Evolutionary conservation across 2,329 filamentous ascomycete species (phyloP).

Genomic region (Zelopaecilomyces penicillatus): DNA sequence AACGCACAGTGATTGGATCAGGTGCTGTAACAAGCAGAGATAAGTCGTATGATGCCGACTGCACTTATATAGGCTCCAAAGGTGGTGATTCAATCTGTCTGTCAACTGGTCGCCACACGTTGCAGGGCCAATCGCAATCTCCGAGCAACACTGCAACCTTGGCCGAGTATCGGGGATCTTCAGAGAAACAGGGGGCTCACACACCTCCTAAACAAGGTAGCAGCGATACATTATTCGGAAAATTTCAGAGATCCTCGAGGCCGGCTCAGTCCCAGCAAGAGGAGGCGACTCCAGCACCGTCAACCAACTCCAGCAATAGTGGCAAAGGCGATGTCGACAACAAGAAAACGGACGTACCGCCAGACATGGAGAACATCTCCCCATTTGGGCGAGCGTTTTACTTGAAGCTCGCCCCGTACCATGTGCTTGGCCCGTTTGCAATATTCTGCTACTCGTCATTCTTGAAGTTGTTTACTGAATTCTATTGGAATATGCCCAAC

Average conservation of each 20-base stretch:
- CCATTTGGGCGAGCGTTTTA: conserved; percentile 52
- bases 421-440: conserved; percentile 36
- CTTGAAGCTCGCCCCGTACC: conserved; percentile 39
- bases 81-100: conserved; percentile 40
- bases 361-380: conserved; percentile 16
- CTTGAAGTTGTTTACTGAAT: conserved; percentile 34
- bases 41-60: conserved; percentile 33
- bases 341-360: neutral
- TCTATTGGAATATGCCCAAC: conserved; percentile 44
- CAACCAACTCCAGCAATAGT: conserved; percentile 12
- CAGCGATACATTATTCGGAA: conserved; percentile 15
- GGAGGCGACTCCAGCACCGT: neutral
- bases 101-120: conserved; percentile 14
- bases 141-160: conserved; percentile 16
- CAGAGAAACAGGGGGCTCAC: conserved; percentile 6
- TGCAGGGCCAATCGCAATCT: conserved; percentile 8
- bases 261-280: conserved; percentile 1
- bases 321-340: conserved; percentile 10
- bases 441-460: conserved; percentile 43
- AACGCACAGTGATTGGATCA: conserved; percentile 43
- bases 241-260: conserved; percentile 2
- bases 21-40: conserved; percentile 41
- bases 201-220: conserved; percentile 14
- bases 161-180: neutral
- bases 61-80: conserved; percentile 45